Base-by-base conservation (phyloP, 495 filamentous ascomycete genomes). In the Cercophora sp. region DNA sequence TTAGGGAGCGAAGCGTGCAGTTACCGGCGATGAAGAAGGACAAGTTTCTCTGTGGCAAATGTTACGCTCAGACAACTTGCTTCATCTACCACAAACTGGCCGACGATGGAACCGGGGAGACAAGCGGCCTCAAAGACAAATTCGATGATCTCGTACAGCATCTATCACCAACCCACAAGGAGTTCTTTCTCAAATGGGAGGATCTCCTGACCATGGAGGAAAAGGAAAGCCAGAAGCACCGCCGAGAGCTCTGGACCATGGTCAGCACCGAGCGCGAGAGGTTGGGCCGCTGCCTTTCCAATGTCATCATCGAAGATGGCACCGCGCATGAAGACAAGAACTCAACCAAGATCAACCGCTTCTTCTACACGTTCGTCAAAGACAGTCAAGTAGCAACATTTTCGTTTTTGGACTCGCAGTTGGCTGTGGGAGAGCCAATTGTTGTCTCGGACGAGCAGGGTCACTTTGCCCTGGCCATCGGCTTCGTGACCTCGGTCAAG, bases 381-480 rank as follows among this genome's bases (percentile, higher is more conserved):
- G 79, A 75, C 20, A 76, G 79, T 19, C 56, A 76, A 1, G 50
- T 63, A 3, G 57, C 82, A 0, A 71, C 70, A 0, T 89, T 91
- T 59, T 93, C 88, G 2, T 97, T 97, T 63, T 62, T 85, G 0
- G 92, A 97, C 58, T 96, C 92, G 1, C 91, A 96, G 60, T 79
- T 98, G n/a, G 82, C 76, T 2, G 74, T 87, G 20, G 91, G 92
- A 27, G 93, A 98, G 62, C 92, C 93, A 1, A 85, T 96, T 37
- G 92, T 98, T 24, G 79, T 98, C n/a, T 97, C 93, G 1, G 93
- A 96, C 52, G 93, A 98, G 63, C 79, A 86, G 50, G 93, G 91
- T 0, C 93, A 98, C 63, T 96, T 91, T 70, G 92, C 92, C 4
- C 80, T 98, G 11, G 90, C 90, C 4, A 87, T 95, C 55, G 93